Evolutionary conservation across 805 yeast genomes (phyloP).

Genomic region (Metschnikowia henanensis): DNA sequence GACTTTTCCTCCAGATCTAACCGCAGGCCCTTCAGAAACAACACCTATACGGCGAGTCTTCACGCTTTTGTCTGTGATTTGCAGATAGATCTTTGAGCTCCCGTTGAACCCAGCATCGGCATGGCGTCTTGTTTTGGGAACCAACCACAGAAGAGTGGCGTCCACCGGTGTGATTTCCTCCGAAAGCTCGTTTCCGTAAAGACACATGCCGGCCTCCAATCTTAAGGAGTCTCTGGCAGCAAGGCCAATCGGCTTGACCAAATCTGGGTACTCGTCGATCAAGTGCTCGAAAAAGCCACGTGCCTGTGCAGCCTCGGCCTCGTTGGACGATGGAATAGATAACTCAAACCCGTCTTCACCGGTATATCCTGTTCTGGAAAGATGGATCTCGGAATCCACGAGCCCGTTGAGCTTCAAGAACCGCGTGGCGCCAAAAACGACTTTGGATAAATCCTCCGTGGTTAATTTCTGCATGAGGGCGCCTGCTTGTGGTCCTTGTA

Average conservation of each 20-base stretch:
- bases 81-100: slow-evolving; percentile 62
- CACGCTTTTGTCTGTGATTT: slow-evolving; percentile 65
- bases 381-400: slow-evolving; percentile 54
- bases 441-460: slow-evolving; percentile 51
- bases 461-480: slow-evolving; percentile 64
- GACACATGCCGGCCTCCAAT: slow-evolving; percentile 97
- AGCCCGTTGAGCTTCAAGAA: slow-evolving; percentile 45
- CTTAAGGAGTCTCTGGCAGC: slow-evolving; percentile 98
- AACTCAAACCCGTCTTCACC: slow-evolving; percentile 99
- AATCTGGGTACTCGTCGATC: slow-evolving; percentile 49
- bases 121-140: slow-evolving; percentile 77
- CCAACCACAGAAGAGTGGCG: slow-evolving; percentile 86
- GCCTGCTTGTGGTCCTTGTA: slow-evolving; percentile 92
- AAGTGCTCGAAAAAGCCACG: slow-evolving; percentile 60
- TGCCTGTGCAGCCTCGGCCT: slow-evolving; percentile 45
- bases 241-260: slow-evolving; percentile 84
- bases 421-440: slow-evolving; percentile 74
- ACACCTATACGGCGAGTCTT: slow-evolving; percentile 71
- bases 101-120: slow-evolving; percentile 68
- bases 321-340: slow-evolving; percentile 56
- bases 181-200: slow-evolving; percentile 89
- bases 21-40: slow-evolving; percentile 82
- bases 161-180: slow-evolving; percentile 84
- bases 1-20: slow-evolving; percentile 75
- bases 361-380: slow-evolving; percentile 96